Evolutionary conservation across 1,139 yeast genomes (phyloP).

Genomic region (Petasospora fabianii): DNA sequence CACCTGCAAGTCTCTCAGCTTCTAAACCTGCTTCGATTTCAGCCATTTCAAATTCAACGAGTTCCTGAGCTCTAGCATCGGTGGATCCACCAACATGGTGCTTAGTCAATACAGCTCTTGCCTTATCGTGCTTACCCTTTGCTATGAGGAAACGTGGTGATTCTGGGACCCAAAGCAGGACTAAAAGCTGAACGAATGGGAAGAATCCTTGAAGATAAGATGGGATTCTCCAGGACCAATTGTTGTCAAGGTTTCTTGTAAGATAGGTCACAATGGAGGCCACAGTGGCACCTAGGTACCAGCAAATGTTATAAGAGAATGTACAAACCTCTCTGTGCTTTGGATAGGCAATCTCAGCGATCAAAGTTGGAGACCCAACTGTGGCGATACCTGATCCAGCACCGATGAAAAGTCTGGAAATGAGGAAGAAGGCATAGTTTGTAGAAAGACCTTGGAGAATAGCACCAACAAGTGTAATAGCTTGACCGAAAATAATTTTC

Average conservation of each 20-base stretch:
- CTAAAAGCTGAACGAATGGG: slow-evolving; percentile 20
- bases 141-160: slow-evolving; percentile 70
- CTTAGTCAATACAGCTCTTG: slow-evolving; percentile 39
- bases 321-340: slow-evolving; percentile 44
- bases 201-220: slow-evolving; percentile 38
- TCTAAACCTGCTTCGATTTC: slow-evolving; percentile 13
- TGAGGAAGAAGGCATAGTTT: slow-evolving; percentile 34
- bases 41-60: slow-evolving; percentile 13
- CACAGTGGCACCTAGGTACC: slow-evolving; percentile 49
- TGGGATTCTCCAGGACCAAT: slow-evolving; percentile 42
- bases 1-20: slow-evolving; percentile 29
- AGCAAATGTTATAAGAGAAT: slow-evolving; percentile 41
- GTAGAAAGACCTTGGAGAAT: slow-evolving; percentile 36
- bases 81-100: slow-evolving; percentile 41
- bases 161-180: slow-evolving; percentile 46
- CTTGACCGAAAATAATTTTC: slow-evolving; percentile 31
- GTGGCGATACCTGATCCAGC: slow-evolving; percentile 37
- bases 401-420: slow-evolving; percentile 37
- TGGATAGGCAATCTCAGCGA: slow-evolving; percentile 40
- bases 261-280: slow-evolving; percentile 56
- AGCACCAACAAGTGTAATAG: slow-evolving; percentile 38
- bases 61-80: slow-evolving; percentile 36
- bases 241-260: slow-evolving; percentile 27
- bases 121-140: slow-evolving; percentile 49
- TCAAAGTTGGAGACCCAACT: slow-evolving; percentile 38